Evolutionary conservation across 2,329 filamentous ascomycete genomes (phyloP).

Genomic region (Cordyceps javanica): DNA sequence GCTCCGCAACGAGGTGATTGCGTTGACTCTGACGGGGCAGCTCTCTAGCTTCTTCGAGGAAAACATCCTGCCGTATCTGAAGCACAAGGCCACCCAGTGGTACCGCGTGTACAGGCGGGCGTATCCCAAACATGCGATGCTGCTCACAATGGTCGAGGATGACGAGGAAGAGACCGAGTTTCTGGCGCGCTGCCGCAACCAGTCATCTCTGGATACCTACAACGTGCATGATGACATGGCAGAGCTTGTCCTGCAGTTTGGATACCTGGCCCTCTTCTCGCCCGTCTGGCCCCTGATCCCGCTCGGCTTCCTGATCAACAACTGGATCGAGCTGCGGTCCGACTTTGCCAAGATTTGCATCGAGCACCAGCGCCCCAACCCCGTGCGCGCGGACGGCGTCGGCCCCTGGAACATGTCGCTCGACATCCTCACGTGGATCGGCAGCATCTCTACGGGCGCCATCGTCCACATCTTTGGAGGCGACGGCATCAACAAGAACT

Average conservation of each 20-base stretch:
- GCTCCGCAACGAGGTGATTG: conserved; percentile 67
- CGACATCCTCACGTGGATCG: conserved; percentile 64
- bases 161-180: conserved; percentile 58
- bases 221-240: conserved; percentile 68
- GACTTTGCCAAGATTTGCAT: conserved; percentile 72
- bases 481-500: conserved; percentile 47
- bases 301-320: conserved; percentile 67
- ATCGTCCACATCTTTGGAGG: conserved; percentile 66
- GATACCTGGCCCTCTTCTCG: conserved; percentile 67
- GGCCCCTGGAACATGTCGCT: conserved; percentile 67
- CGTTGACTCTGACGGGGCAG: conserved; percentile 67
- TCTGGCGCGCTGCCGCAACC: conserved; percentile 56
- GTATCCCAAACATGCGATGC: conserved; percentile 34
- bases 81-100: conserved; percentile 48
- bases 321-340: conserved; percentile 71
- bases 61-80: conserved; percentile 62
- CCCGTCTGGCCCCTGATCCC: conserved; percentile 71
- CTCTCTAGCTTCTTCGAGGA: conserved; percentile 67
- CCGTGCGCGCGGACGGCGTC: conserved; percentile 65
- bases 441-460: conserved; percentile 64
- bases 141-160: conserved; percentile 46
- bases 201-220: conserved; percentile 62
- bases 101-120: conserved; percentile 34
- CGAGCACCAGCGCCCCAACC: conserved; percentile 65
- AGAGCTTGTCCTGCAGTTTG: conserved; percentile 69